A percentile compares a stretch with the other conserved stretches of the same genome.
Evolutionary conservation across 176 grass and related monocot species (phyloP).

Genomic region (Otatea glauca): DNA sequence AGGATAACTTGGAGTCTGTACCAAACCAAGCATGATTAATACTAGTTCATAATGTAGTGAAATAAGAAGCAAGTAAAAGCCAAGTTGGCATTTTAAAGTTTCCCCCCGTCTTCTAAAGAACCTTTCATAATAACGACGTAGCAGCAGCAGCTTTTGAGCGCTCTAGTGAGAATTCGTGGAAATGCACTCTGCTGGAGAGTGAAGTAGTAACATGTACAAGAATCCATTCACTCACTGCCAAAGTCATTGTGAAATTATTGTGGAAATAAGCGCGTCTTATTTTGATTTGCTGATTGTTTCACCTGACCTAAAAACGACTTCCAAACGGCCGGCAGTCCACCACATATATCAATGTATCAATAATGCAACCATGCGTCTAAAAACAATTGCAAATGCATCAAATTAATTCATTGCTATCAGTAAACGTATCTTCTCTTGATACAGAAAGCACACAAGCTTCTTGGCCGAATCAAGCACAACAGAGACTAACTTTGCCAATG

Average conservation of each 20-base stretch:
- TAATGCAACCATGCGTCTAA: neutral
- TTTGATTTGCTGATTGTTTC: neutral
- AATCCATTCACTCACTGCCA: neutral
- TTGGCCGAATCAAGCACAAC: constrained; percentile 24
- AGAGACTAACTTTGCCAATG: neutral
- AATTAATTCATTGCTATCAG: neutral
- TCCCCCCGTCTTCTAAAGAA: neutral
- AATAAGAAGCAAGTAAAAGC: neutral
- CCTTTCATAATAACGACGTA: constrained; percentile 25
- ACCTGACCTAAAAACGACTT: constrained; percentile 34
- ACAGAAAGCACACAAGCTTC: constrained; percentile 29
- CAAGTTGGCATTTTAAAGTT: constrained; percentile 4
- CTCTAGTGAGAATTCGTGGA: constrained; percentile 20
- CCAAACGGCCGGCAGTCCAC: constrained; percentile 33
- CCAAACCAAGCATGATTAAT: constrained; percentile 18
- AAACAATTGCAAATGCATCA: neutral
- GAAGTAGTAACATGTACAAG: neutral
- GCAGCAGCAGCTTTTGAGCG: constrained; percentile 26
- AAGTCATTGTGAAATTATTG: neutral
- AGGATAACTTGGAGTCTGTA: constrained; percentile 32
- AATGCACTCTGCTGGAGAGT: neutral
- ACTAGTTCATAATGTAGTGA: neutral
- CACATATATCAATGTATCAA: neutral
- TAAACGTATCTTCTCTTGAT: neutral
- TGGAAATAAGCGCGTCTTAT: neutral